Percentiles rank a stretch among this genome's conserved stretches.
phyloP scores from a whole-genome alignment of 768 basidiomycete species.

The Hortiboletus campestris region DNA sequence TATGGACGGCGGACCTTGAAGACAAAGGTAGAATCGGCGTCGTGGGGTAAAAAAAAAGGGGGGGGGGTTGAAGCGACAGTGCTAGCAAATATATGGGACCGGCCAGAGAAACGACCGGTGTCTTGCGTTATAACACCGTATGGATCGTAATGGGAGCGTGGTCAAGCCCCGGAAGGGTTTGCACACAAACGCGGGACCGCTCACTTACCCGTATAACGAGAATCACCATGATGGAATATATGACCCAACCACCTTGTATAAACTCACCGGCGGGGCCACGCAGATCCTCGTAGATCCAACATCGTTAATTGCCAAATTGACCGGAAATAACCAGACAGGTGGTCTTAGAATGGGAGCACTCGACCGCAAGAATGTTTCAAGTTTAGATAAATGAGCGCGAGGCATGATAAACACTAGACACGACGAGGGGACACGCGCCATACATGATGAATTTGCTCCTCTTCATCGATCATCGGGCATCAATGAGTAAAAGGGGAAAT shows the following conservation, averaged over 20 bases:
- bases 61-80: not conserved
- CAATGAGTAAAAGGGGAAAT: constrained; percentile 72
- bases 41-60: not conserved
- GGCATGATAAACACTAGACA: constrained; percentile 16
- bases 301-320: not conserved
- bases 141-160: constrained; percentile 9
- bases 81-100: not conserved
- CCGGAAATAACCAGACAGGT: constrained; percentile 9
- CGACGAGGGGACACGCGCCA: constrained; percentile 13
- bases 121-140: constrained; percentile 6
- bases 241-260: constrained; percentile 6
- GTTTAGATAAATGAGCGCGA: constrained; percentile 33
- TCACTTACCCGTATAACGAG: constrained; percentile 1
- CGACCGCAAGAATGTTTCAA: constrained; percentile 17
- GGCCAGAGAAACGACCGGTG: not conserved
- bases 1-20: not conserved
- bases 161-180: constrained; percentile 3
- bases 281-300: constrained; percentile 19
- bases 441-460: constrained; percentile 16
- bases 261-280: constrained; percentile 8
- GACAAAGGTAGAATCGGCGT: not conserved
- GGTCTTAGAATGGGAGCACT: constrained; percentile 14
- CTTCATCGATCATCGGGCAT: constrained; percentile 28
- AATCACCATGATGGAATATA: constrained; percentile 27
- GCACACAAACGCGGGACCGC: constrained; percentile 3